Conservation (phyloP, 768 basidiomycete genomes). For the Boletus patriciae region DNA sequence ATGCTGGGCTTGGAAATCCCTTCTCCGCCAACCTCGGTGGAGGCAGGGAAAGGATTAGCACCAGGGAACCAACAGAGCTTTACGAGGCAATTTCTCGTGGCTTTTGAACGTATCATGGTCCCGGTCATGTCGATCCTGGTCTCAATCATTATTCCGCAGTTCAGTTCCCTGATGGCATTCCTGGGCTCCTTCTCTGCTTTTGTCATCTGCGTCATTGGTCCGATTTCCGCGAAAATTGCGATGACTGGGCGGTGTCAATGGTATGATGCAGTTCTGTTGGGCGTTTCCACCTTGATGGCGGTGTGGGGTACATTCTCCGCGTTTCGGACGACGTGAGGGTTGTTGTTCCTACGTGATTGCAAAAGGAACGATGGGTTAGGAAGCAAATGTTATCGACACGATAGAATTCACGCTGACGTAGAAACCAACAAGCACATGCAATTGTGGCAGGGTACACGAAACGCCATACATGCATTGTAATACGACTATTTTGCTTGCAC, state of each 20-base stretch:
- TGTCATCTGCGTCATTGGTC: constrained; percentile 73
- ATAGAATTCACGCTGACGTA: background rate
- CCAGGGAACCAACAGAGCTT: constrained; percentile 2
- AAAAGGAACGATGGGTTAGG: background rate
- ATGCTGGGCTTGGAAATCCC: constrained; percentile 63
- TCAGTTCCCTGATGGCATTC: constrained; percentile 84
- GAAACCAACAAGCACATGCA: background rate
- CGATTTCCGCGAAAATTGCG: constrained; percentile 67
- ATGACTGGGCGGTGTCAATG: constrained; percentile 49
- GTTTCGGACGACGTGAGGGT: constrained; percentile 42
- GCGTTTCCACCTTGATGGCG: constrained; percentile 61
- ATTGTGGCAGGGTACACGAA: constrained; percentile 9
- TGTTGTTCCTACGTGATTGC: background rate
- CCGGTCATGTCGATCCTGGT: constrained; percentile 61
- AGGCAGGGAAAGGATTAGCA: constrained; percentile 27
- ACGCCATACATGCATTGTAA: constrained; percentile 2
- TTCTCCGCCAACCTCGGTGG: constrained; percentile 16
- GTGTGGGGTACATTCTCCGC: constrained; percentile 74
- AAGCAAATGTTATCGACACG: background rate
- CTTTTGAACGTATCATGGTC: constrained; percentile 58
- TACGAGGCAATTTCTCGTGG: constrained; percentile 43
- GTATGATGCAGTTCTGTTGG: constrained; percentile 57
- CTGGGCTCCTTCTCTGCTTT: constrained; percentile 87
- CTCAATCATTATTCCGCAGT: constrained; percentile 77
- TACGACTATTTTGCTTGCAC: constrained; percentile 47